Conservation (phyloP, 805 yeast genomes). For the Candida germanica region DNA sequence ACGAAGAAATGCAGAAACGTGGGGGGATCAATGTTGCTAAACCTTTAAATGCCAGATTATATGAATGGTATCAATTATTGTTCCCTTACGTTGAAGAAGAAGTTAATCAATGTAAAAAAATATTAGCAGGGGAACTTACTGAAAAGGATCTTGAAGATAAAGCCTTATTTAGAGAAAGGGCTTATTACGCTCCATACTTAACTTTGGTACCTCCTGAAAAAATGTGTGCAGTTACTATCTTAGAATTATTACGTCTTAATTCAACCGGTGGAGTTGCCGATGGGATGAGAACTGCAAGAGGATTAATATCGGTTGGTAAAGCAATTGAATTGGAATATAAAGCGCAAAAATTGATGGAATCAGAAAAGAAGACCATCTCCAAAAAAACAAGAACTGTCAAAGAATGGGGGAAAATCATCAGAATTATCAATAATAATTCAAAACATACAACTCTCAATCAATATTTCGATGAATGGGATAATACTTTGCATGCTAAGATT, state of each 20-base stretch:
- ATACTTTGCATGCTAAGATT: constrained; percentile 50
- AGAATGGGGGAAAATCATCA: constrained; percentile 45
- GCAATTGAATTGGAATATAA: constrained; percentile 84
- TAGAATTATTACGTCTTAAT: constrained; percentile 73
- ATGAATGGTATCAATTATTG: constrained; percentile 80
- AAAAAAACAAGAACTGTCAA: constrained; percentile 43
- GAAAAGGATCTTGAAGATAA: constrained; percentile 20
- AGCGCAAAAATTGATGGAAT: constrained; percentile 58
- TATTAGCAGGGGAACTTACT: constrained; percentile 28
- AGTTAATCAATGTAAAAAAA: constrained; percentile 49
- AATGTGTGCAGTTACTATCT: constrained; percentile 76
- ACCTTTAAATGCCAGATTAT: constrained; percentile 68
- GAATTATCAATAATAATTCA: constrained; percentile 16
- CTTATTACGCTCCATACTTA: constrained; percentile 74
- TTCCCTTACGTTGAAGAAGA: constrained; percentile 70
- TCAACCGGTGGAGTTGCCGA: constrained; percentile 73
- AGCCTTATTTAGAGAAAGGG: constrained; percentile 38
- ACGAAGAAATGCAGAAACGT: constrained; percentile 59
- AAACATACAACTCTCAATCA: constrained; percentile 12
- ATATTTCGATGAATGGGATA: constrained; percentile 22
- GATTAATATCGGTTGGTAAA: constrained; percentile 75
- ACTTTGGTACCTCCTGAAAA: constrained; percentile 72
- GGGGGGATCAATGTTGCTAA: constrained; percentile 56
- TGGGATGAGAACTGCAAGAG: constrained; percentile 82
- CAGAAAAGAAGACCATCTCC: constrained; percentile 51